Base-by-base conservation (phyloP, 495 filamentous ascomycete genomes). In the Podospora anserina region DNA sequence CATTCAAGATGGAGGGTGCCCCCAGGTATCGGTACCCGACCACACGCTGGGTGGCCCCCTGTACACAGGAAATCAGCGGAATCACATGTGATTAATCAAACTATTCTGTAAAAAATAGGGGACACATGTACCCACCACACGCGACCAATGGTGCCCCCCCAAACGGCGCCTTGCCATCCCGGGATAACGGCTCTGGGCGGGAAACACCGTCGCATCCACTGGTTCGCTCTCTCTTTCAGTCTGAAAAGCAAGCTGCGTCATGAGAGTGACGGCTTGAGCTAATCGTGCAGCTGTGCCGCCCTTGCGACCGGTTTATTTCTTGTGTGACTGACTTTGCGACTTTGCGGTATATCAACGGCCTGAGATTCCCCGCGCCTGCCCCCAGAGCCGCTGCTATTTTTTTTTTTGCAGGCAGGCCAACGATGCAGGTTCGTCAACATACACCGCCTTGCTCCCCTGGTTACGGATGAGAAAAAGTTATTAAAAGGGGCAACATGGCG, bases 401-500 rank as follows among this genome's bases (percentile, higher is more conserved):
- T 64, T 66, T 26, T 20, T 49, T 63, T 20, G 19, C 66, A 58
- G 61, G 16, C 59, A n/a, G 70, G 64, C 70, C 32, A 20, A 69
- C 56, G 56, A 71, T 71, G 70, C 70, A 71, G 70, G 70, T 71
- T 71, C 67, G 70, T 69, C 32, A 57, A 49, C 61, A 49, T 32
- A 23, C 56, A 61, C 65, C 56, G n/a, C 27, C 54, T 67, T 65
- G 23, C 39, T 63, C 62, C 63, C 58, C 67, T 57, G 26, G 34
- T 39, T 23, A 34, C 59, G 56, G 20, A 64, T 61, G 66, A 23
- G 23, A 55, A 34, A 65, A 27, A 44, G 11, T 63, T 61, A 57
- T 68, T 72, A 69, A 68, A 64, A 58, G 26, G 27, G 62, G 60
- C 58, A 30, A 34, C 30, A 78, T 78, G 76, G 69, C 72, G 57